Evolutionary conservation across 2,329 filamentous ascomycete genomes (phyloP).

Genomic region (Myotisia sp.): DNA sequence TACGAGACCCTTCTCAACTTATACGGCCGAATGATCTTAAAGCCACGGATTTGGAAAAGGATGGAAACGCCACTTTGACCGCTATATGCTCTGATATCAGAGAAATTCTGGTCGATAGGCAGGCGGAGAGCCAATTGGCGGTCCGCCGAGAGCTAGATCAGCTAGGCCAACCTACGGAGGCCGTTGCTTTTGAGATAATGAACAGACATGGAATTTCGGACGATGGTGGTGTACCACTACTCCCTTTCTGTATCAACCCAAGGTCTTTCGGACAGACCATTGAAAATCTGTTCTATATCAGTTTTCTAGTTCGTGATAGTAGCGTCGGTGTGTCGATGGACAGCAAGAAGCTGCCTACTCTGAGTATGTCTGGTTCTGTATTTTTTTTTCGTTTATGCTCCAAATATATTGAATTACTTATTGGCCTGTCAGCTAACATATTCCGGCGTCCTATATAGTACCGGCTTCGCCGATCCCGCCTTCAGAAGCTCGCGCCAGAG

Average conservation of each 20-base stretch:
- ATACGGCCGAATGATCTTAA: slow-evolving; percentile 62
- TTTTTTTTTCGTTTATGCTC: background rate
- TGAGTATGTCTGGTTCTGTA: slow-evolving; percentile 48
- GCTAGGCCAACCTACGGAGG: slow-evolving; percentile 17
- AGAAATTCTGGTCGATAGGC: slow-evolving; percentile 39
- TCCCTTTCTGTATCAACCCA: slow-evolving; percentile 83
- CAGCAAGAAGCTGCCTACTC: slow-evolving; percentile 56
- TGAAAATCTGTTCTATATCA: slow-evolving; percentile 93
- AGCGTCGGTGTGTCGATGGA: slow-evolving; percentile 61
- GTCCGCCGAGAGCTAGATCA: slow-evolving; percentile 31
- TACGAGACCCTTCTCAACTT: slow-evolving; percentile 53
- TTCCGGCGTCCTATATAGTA: slow-evolving; percentile 18
- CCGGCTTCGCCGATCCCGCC: slow-evolving; percentile 33
- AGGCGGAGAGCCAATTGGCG: slow-evolving; percentile 33
- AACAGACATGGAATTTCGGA: slow-evolving; percentile 50
- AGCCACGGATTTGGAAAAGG: slow-evolving; percentile 56
- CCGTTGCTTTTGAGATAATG: slow-evolving; percentile 9
- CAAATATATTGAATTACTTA: background rate
- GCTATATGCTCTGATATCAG: slow-evolving; percentile 64
- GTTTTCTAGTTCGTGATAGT: slow-evolving; percentile 83
- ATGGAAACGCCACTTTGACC: slow-evolving; percentile 68
- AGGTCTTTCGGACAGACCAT: slow-evolving; percentile 84
- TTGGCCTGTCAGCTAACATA: background rate
- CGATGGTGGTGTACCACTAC: slow-evolving; percentile 59
- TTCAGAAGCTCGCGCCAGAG: slow-evolving; percentile 35